Evolutionary conservation across 2,329 filamentous ascomycete species (phyloP).

Genomic region (Chaetomium strumarium): DNA sequence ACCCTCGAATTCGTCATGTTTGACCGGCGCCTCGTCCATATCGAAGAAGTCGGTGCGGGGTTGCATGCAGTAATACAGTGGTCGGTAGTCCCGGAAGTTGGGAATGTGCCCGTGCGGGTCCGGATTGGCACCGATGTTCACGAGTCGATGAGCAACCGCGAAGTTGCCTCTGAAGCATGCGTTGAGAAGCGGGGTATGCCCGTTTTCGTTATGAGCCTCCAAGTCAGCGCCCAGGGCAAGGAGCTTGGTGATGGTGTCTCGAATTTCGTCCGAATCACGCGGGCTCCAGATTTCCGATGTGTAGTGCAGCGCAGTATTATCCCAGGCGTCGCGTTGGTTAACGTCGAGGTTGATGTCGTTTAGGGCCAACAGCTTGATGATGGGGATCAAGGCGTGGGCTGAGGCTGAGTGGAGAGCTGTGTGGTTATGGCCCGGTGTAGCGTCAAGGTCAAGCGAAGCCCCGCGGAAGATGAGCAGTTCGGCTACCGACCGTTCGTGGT

Average conservation of each 20-base stretch:
- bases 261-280: constrained; percentile 19
- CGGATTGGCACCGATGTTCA: constrained; percentile 21
- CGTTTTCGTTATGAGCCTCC: constrained; percentile 21
- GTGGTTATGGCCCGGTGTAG: constrained; percentile 12
- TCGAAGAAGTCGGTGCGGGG: constrained; percentile 22
- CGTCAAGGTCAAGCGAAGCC: constrained; percentile 19
- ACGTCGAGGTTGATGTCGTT: constrained; percentile 20
- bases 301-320: constrained; percentile 25
- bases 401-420: constrained; percentile 25
- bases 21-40: constrained; percentile 20
- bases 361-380: constrained; percentile 24
- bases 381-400: constrained; percentile 20
- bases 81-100: constrained; percentile 21
- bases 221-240: constrained; percentile 24
- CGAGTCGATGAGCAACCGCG: constrained; percentile 21
- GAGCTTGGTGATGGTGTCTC: constrained; percentile 22
- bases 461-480: constrained; percentile 24
- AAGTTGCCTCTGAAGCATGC: constrained; percentile 24
- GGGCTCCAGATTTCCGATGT: constrained; percentile 19
- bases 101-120: constrained; percentile 21
- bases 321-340: constrained; percentile 21
- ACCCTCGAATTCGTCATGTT: constrained; percentile 23
- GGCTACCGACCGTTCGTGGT: constrained; percentile 19
- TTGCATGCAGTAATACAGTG: constrained; percentile 22
- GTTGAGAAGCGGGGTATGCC: constrained; percentile 22